Conservation (phyloP, 805 yeast species). For the Yarrowia phangngaensis region DNA sequence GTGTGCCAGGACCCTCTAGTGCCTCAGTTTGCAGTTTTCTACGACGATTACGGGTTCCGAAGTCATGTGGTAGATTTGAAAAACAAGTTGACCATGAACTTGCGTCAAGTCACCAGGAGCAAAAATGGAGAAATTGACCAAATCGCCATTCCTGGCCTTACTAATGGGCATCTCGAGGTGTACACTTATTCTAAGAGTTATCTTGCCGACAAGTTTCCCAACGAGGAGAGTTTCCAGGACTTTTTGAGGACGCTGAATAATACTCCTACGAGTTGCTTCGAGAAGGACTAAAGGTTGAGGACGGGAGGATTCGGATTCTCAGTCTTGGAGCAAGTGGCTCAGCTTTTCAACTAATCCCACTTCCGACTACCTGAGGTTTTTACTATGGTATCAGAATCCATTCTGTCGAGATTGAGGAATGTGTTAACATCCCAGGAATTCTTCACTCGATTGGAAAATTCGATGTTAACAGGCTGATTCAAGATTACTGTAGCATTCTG, state of each 20-base stretch:
- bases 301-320: no score
- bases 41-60: conserved; percentile 14
- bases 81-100: conserved; percentile 3
- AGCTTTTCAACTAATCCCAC: no score
- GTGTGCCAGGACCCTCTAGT: conserved; percentile 9
- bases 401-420: conserved; percentile 70
- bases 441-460: conserved; percentile 66
- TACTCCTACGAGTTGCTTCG: not conserved
- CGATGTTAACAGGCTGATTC: conserved; percentile 93
- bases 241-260: conserved; percentile 5
- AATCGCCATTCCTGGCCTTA: conserved; percentile 1
- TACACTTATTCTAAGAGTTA: not conserved
- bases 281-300: not conserved
- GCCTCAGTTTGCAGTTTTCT: conserved; percentile 6
- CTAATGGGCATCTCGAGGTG: conserved; percentile 1
- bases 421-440: conserved; percentile 79
- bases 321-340: no score
- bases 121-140: no score
- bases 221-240: not conserved
- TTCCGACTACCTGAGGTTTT: no score
- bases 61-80: conserved; percentile 8
- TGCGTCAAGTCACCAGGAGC: not conserved
- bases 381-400: no score
- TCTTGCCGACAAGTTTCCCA: not conserved
- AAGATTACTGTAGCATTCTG: conserved; percentile 84